A percentile compares a stretch with the other conserved stretches of the same genome.
Conservation (phyloP, 129 eudicot genomes). For the Flaveria ramosissima region DNA sequence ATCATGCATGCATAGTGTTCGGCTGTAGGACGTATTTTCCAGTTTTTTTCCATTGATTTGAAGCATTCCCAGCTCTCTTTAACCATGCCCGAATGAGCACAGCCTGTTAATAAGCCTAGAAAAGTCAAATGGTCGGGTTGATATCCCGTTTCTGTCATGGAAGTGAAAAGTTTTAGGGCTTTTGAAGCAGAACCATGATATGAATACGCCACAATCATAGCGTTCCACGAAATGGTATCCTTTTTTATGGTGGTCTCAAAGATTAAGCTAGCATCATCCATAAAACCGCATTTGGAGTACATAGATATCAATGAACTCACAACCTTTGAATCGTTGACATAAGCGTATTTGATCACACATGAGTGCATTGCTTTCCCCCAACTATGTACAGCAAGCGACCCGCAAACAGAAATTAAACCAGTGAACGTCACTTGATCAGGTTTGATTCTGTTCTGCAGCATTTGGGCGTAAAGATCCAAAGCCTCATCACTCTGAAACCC, state of each 20-base stretch:
- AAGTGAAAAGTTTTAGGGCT: slow-evolving; percentile 46
- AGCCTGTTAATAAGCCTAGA: slow-evolving; percentile 57
- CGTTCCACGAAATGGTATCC: slow-evolving; percentile 35
- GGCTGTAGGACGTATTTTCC: slow-evolving; percentile 44
- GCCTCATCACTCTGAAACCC: slow-evolving; percentile 58
- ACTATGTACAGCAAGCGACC: slow-evolving; percentile 48
- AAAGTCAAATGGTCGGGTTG: slow-evolving; percentile 61
- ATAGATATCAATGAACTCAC: slow-evolving; percentile 65
- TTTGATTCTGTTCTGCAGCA: slow-evolving; percentile 54
- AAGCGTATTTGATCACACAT: slow-evolving; percentile 48
- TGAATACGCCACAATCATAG: slow-evolving; percentile 68
- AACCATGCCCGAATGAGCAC: slow-evolving; percentile 68
- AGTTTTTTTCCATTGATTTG: slow-evolving; percentile 46
- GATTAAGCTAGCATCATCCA: slow-evolving; percentile 44
- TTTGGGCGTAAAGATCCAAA: slow-evolving; percentile 43
- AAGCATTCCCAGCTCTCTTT: slow-evolving; percentile 52
- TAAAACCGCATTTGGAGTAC: slow-evolving; percentile 79
- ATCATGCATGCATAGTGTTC: slow-evolving; percentile 59
- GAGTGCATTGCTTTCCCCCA: slow-evolving; percentile 61
- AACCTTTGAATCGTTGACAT: slow-evolving; percentile 40
- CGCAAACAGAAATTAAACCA: slow-evolving; percentile 52
- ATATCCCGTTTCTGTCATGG: slow-evolving; percentile 49
- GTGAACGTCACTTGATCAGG: slow-evolving; percentile 64
- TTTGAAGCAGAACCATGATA: slow-evolving; percentile 52
- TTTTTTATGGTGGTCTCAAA: slow-evolving; percentile 39